Base-by-base conservation (phyloP, 805 yeast species). In the Candida silvicultrix region DNA sequence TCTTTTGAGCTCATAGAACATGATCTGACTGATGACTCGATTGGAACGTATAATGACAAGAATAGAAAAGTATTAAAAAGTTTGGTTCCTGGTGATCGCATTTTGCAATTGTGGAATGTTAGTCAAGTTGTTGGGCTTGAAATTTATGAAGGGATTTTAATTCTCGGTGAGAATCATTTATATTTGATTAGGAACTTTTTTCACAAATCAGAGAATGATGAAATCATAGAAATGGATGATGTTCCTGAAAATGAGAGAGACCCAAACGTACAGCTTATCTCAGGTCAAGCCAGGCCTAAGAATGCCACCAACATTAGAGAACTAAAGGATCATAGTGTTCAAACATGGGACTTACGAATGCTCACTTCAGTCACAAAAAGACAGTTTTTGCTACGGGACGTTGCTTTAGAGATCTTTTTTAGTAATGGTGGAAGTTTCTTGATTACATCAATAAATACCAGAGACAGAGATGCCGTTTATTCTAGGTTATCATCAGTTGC, bases 321-420 rank as follows among this genome's bases (percentile, higher is more conserved):
- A 2, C 58, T 62, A 9, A 52, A 50, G n/a, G 60, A 57, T 12
- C 86, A 83, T 54, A 59, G 69, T 14, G 76, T 77, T 1, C 73
- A 73, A 49, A 65, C 72, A 14, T 87, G 95, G 94, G 72, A 76
- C 21, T 54, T 85, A 19, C 69, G 69, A 5, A 77, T 76, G 39
- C 57, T 89, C 18, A 75, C 80, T 0, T 80, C 84, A 4, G 77
- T 83, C 12, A 80, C 89, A 3, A 86, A 85, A 51, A 66, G 95
- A 43, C 88, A 84, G 35, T 89, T 88, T 55, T 62, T 89, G 18
- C 67, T 89, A 15, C 67, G 96, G 45, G 95, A 88, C 62, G 85
- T 85, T 40, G 96, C 94, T 0, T 58, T 88, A 32, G 96, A 89
- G 57, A 64, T 88, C 56, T 81, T 86, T 50, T 85, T 87, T 60